Percentiles rank a stretch among this genome's conserved stretches.
These are phyloP conservation scores for Eremothecium gossypii DNA, from an alignment of 1,139 yeast species.

Conservation along the genomic window DNA sequence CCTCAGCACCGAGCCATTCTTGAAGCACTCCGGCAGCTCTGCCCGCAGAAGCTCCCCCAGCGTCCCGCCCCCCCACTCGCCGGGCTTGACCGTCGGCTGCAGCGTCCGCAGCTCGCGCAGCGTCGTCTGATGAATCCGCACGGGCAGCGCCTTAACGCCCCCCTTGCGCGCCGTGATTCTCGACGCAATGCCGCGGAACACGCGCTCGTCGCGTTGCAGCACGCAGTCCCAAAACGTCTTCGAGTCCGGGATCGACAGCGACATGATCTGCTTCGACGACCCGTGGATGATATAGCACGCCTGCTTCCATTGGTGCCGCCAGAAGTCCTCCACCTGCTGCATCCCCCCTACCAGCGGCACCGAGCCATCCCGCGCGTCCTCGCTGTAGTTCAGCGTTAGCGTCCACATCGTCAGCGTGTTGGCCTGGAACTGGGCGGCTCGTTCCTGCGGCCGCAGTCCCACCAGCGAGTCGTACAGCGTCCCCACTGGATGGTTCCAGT, in stretches of 20 bases:
- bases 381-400: slow-evolving; percentile 36
- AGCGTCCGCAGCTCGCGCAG: slow-evolving; percentile 32
- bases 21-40: slow-evolving; percentile 39
- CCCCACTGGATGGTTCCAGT: slow-evolving; percentile 79
- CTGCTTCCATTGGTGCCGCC: slow-evolving; percentile 76
- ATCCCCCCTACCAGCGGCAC: slow-evolving; percentile 36
- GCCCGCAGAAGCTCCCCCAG: slow-evolving; percentile 37
- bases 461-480: slow-evolving; percentile 49
- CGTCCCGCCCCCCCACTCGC: neutral
- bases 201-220: slow-evolving; percentile 23
- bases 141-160: slow-evolving; percentile 42
- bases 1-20: slow-evolving; percentile 32
- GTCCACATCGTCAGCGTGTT: slow-evolving; percentile 39
- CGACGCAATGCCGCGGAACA: slow-evolving; percentile 29
- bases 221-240: slow-evolving; percentile 49
- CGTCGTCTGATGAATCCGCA: slow-evolving; percentile 48
- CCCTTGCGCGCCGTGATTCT: slow-evolving; percentile 31
- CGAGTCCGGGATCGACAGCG: slow-evolving; percentile 54
- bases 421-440: slow-evolving; percentile 6
- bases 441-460: slow-evolving; percentile 30
- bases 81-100: slow-evolving; percentile 30
- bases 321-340: slow-evolving; percentile 39
- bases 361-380: slow-evolving; percentile 44
- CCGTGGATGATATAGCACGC: slow-evolving; percentile 67
- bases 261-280: slow-evolving; percentile 66